Percentiles rank a stretch among this genome's conserved stretches.
These are phyloP conservation scores for Trichoderma guizhouense DNA, from an alignment of 2,329 filamentous ascomycete species.

Conservation along the genomic window DNA sequence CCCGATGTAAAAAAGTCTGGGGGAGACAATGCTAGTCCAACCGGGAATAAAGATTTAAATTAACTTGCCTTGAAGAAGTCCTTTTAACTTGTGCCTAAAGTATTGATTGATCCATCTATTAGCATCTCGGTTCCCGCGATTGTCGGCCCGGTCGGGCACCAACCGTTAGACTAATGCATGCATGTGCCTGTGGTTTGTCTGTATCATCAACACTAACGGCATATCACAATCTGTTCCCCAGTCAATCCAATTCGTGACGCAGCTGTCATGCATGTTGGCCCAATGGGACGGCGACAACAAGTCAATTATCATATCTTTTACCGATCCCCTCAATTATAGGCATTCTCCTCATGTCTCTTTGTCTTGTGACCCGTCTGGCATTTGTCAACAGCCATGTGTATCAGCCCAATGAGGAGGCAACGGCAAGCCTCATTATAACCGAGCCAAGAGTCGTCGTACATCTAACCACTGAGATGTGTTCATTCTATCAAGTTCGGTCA, in stretches of 20 bases:
- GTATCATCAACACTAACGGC: neutral
- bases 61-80: neutral
- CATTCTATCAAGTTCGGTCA: neutral
- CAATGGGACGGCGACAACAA: neutral
- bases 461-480: neutral
- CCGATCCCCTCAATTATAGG: neutral
- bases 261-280: neutral
- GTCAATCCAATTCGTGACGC: neutral
- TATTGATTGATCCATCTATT: neutral
- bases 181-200: neutral
- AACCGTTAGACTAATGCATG: neutral
- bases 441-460: neutral
- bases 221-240: neutral
- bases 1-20: neutral
- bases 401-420: neutral
- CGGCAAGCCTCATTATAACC: neutral
- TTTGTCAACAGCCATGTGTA: neutral
- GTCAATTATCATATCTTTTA: neutral
- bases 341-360: neutral
- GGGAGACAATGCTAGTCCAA: neutral
- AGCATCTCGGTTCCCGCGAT: neutral
- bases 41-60: neutral
- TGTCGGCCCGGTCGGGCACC: neutral
- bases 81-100: neutral
- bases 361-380: neutral